Evolutionary conservation across 2,329 filamentous ascomycete species (phyloP), one percentile per base, ranked within the genome.

Genomic region (Stagonosporopsis cucurbitacearum): DNA sequence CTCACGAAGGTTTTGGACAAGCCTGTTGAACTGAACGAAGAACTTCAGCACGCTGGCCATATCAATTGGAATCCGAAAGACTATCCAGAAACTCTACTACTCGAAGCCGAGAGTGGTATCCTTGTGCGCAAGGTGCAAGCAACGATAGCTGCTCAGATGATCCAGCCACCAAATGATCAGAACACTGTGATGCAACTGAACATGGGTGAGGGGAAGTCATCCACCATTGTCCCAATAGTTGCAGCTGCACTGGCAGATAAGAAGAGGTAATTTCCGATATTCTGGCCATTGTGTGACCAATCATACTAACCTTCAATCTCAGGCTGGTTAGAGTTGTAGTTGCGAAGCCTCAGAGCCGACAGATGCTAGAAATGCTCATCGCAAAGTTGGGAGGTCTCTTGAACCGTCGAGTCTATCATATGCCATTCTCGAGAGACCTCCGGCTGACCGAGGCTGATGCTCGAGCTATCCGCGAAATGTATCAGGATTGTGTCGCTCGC

Each of bases 81-180:
- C 0, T 73, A 78, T 33, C 86, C 88, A 0, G 88, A 91, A 20
- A 86, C 79, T 56, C 74, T 91, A 0, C 72, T 92, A 0, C 56
- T 91, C 0, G 88, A 91, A 66, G 76, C 88, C 0, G 88, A 91
- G 49, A 85, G 80, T 30, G 80, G 81, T 0, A 78, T 91, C 1
- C 65, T 86, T 8, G 86, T 92, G 8, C 81, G 89, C 0, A 66
- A 78, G 0, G 80, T 84, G 0, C 88, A 91, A 64, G 77, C 81
- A 2, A 67, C 81, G 2, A 85, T 91, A 45, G 84, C 87, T 0
- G 40, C 53, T 0, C 66, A 81, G 19, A 90, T 91, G 83, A 81
- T 79, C 2, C 46, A 63, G 0, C 65, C 67, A 1, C 48, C 55
- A 2, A 51, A 62, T 8, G 51, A 35, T 5, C 6, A 43, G 0